These are phyloP conservation scores for Botryobasidium botryosum DNA, from an alignment of 768 basidiomycete species.

Conservation along the genomic window DNA sequence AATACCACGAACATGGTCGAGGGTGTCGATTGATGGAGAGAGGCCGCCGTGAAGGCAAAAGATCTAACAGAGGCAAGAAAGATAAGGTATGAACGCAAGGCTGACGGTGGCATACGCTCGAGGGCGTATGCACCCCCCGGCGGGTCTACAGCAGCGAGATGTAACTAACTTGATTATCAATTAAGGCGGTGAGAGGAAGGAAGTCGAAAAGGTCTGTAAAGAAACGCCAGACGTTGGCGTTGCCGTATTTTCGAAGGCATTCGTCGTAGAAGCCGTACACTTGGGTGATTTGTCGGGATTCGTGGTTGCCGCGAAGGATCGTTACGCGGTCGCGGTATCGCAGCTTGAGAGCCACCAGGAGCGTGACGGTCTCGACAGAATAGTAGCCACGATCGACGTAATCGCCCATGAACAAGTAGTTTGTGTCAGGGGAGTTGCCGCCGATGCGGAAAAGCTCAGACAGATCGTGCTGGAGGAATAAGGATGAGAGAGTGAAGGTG, in stretches of 20 bases:
- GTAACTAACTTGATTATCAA: conserved; percentile 89
- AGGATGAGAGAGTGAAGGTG: conserved; percentile 8
- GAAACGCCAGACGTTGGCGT: conserved; percentile 98
- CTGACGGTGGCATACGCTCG: too few species aligned
- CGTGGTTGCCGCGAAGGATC: conserved; percentile 95
- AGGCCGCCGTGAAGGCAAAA: conserved; percentile 97
- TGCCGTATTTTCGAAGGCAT: conserved; percentile 97
- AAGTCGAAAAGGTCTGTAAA: conserved; percentile 99
- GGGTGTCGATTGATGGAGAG: conserved; percentile 97
- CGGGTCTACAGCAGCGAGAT: too few species aligned
- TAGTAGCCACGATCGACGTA: conserved; percentile 99
- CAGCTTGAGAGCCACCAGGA: conserved; percentile 92
- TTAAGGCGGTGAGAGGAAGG: conserved; percentile 89
- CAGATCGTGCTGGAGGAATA: conserved; percentile 90
- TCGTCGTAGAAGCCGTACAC: conserved; percentile 99
- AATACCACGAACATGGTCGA: conserved; percentile 97
- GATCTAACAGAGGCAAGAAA: conserved; percentile 38
- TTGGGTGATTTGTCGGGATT: conserved; percentile 98
- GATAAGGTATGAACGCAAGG: neutral
- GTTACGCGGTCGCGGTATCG: conserved; percentile 97
- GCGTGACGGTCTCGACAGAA: conserved; percentile 95
- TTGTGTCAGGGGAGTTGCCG: conserved; percentile 96
- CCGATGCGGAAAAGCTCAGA: conserved; percentile 98
- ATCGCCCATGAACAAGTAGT: conserved; percentile 99
- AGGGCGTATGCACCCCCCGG: too few species aligned